phyloP scores from a whole-genome alignment of 2,329 filamentous ascomycete species.

The Ophiostoma quercus region DNA sequence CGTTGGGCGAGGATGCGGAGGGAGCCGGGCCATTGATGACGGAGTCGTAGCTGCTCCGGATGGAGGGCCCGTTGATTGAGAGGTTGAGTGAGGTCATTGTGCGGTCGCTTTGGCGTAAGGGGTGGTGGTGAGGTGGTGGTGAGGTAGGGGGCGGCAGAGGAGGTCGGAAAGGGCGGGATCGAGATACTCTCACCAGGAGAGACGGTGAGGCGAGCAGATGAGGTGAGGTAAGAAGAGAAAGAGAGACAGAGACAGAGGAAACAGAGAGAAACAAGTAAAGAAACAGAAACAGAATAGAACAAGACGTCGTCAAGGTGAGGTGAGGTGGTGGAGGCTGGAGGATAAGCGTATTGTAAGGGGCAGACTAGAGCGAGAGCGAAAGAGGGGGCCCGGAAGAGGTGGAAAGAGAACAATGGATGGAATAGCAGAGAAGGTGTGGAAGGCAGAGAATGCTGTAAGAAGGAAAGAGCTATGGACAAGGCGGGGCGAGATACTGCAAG shows the following conservation, averaged over 20 bases:
- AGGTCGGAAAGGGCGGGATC: not conserved
- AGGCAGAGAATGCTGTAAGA: not conserved
- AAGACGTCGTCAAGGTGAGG: not conserved
- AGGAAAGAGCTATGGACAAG: conserved; percentile 1
- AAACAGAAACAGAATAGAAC: not conserved
- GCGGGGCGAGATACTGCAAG: not conserved
- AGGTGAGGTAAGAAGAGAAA: too few species aligned
- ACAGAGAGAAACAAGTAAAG: not conserved
- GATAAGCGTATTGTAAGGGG: conserved; percentile 11
- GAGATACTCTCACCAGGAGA: conserved; percentile 7
- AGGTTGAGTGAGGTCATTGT: conserved; percentile 74
- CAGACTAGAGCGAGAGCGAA: conserved; percentile 15
- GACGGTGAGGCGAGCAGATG: conserved; percentile 10
- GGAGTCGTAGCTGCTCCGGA: conserved; percentile 70
- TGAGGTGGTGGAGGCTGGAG: conserved; percentile 17
- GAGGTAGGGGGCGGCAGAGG: conserved; percentile 11
- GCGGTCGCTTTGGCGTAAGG: not conserved
- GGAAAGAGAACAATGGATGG: conserved; percentile 18
- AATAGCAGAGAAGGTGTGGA: conserved; percentile 5
- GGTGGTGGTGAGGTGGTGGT: not conserved
- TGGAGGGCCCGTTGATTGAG: conserved; percentile 73
- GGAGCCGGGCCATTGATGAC: conserved; percentile 50
- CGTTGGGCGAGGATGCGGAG: conserved; percentile 66
- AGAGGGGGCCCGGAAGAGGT: conserved; percentile 19
- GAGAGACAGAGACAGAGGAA: conserved; percentile 7